Percentiles rank a stretch among this genome's conserved stretches.
These are phyloP conservation scores for Lachancea dasiensis DNA, from an alignment of 805 yeast genomes.

Conservation along the genomic window DNA sequence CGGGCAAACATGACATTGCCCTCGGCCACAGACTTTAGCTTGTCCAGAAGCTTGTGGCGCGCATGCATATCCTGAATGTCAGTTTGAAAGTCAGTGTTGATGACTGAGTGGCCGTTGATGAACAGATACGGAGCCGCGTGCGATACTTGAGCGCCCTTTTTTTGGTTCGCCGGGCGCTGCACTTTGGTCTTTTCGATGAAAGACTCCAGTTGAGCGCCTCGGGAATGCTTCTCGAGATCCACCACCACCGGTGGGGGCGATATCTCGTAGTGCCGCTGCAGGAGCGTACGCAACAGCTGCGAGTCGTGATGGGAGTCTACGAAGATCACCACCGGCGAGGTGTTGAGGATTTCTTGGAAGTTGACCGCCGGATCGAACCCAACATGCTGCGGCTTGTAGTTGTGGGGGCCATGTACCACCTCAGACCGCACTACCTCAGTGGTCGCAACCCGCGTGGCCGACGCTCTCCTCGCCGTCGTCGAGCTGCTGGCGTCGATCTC, in stretches of 20 bases:
- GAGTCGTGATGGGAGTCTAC: constrained; percentile 60
- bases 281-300: constrained; percentile 54
- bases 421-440: constrained; percentile 3
- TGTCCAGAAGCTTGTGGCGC: constrained; percentile 16
- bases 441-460: constrained; percentile 6
- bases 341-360: constrained; percentile 46
- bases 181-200: constrained; percentile 36
- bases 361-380: constrained; percentile 14
- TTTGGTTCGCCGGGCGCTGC: not conserved
- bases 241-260: constrained; percentile 66
- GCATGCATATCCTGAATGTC: constrained; percentile 17
- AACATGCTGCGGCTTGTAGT: constrained; percentile 4
- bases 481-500: constrained; percentile 8
- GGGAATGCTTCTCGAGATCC: constrained; percentile 72
- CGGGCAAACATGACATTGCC: constrained; percentile 20
- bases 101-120: constrained; percentile 22
- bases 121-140: constrained; percentile 22
- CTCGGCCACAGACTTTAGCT: constrained; percentile 16
- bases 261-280: constrained; percentile 56
- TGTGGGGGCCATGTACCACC: constrained; percentile 9
- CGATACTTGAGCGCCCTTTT: constrained; percentile 5
- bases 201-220: constrained; percentile 66
- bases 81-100: constrained; percentile 12
- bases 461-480: not conserved
- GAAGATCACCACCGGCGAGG: constrained; percentile 61